These are phyloP conservation scores for Epichloe sibirici DNA, from an alignment of 2,329 filamentous ascomycete species.

Conservation along the genomic window DNA sequence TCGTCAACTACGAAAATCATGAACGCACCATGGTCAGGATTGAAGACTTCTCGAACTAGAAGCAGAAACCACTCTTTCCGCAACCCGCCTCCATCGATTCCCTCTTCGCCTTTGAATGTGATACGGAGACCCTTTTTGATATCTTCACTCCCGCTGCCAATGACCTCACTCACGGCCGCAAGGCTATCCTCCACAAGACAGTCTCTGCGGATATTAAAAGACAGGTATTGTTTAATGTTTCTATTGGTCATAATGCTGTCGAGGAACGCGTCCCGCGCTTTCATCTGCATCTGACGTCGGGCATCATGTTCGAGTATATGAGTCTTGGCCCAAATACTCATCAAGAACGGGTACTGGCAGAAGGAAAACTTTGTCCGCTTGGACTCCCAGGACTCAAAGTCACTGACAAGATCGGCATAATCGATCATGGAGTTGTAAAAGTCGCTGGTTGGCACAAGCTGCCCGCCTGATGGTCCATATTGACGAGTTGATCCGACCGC, in stretches of 20 bases:
- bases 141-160: constrained; percentile 69
- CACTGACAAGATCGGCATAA: constrained; percentile 69
- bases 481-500: constrained; percentile 11
- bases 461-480: constrained; percentile 33
- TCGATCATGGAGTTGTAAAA: constrained; percentile 86
- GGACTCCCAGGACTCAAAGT: constrained; percentile 82
- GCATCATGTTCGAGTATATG: constrained; percentile 83
- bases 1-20: not conserved
- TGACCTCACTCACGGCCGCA: constrained; percentile 70
- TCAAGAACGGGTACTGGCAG: constrained; percentile 83
- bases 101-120: constrained; percentile 78
- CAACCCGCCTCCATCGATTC: constrained; percentile 78
- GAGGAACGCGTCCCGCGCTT: constrained; percentile 82
- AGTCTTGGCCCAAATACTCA: constrained; percentile 88
- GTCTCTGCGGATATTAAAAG: constrained; percentile 66
- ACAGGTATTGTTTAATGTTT: constrained; percentile 63
- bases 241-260: constrained; percentile 70
- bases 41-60: constrained; percentile 79
- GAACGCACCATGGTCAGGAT: constrained; percentile 68
- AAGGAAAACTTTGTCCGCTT: constrained; percentile 67
- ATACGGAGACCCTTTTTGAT: constrained; percentile 85
- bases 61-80: constrained; percentile 93
- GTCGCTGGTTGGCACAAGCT: constrained; percentile 65
- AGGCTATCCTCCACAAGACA: constrained; percentile 84
- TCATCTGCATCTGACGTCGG: constrained; percentile 76